phyloP scores from a whole-genome alignment of 805 yeast species.

The Wickerhamomyces queroliae region DNA sequence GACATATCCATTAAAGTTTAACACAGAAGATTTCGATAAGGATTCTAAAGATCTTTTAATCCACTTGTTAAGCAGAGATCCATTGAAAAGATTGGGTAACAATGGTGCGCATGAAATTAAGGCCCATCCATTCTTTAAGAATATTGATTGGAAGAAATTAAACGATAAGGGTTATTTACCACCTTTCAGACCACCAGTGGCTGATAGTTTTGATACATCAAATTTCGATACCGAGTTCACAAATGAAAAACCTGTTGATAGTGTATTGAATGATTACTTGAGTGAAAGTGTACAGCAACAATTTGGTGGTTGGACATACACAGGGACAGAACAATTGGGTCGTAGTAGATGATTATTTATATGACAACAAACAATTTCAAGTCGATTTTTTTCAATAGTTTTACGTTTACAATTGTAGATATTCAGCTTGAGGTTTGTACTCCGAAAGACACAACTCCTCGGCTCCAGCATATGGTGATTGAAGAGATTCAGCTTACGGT shows the following conservation, averaged over 20 bases:
- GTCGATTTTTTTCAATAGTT: no score
- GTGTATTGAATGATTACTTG: slow-evolving; percentile 87
- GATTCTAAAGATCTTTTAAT: slow-evolving; percentile 79
- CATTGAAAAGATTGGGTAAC: slow-evolving; percentile 66
- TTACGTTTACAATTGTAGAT: no score
- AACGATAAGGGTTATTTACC: slow-evolving; percentile 86
- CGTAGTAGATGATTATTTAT: slow-evolving; percentile 18
- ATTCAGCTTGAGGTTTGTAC: no score
- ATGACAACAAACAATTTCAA: background rate
- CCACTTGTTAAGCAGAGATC: slow-evolving; percentile 79
- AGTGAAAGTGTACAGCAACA: slow-evolving; percentile 96
- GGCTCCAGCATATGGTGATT: no score
- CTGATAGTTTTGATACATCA: slow-evolving; percentile 80
- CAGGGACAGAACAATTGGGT: slow-evolving; percentile 52
- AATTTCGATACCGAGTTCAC: slow-evolving; percentile 93
- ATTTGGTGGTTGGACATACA: slow-evolving; percentile 98
- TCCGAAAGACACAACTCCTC: no score
- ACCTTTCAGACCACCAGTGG: slow-evolving; percentile 91
- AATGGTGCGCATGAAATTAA: slow-evolving; percentile 84
- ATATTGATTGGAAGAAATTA: slow-evolving; percentile 85
- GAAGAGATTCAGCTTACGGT: no score
- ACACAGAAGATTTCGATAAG: slow-evolving; percentile 80
- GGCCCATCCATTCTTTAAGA: slow-evolving; percentile 77
- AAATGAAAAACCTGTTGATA: slow-evolving; percentile 86
- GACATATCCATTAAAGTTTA: slow-evolving; percentile 82